These are phyloP conservation scores for Cyclotella cryptica DNA, from an alignment of 108 stramenopile species.

Conservation along the genomic window DNA sequence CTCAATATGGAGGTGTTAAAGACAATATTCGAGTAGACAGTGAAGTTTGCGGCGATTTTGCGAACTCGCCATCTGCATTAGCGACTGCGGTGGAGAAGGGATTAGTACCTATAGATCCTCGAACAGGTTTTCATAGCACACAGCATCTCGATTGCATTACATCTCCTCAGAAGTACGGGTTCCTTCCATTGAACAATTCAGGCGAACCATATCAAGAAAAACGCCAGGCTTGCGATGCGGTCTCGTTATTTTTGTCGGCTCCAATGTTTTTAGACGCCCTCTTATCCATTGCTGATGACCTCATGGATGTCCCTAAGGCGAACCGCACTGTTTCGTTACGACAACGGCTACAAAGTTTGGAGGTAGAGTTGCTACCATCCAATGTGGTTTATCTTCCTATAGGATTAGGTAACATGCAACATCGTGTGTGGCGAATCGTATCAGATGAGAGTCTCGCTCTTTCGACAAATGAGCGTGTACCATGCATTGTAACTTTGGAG, in stretches of 20 bases:
- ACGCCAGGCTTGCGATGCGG: conserved; percentile 38
- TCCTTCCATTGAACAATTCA: conserved; percentile 62
- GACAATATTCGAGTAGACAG: conserved; percentile 16
- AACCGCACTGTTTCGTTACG: conserved; percentile 65
- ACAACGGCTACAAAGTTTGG: conserved; percentile 63
- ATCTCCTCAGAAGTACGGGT: conserved; percentile 61
- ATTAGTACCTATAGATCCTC: conserved; percentile 74
- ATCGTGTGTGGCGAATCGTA: conserved; percentile 90
- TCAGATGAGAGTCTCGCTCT: conserved; percentile 87
- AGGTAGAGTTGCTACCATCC: conserved; percentile 77
- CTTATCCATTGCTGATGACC: conserved; percentile 72
- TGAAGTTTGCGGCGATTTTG: conserved; percentile 21
- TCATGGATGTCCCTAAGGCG: conserved; percentile 64
- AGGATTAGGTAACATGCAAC: conserved; percentile 55
- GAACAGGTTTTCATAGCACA: conserved; percentile 60
- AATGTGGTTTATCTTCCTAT: conserved; percentile 89
- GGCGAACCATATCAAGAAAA: conserved; percentile 47
- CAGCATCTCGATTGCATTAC: conserved; percentile 68
- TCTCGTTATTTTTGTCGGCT: conserved; percentile 68
- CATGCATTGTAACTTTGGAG: conserved; percentile 91
- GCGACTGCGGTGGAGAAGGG: conserved; percentile 61
- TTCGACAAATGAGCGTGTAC: conserved; percentile 93
- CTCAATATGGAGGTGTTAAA: conserved; percentile 61
- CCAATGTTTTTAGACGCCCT: conserved; percentile 86
- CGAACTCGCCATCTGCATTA: conserved; percentile 56